phyloP scores from a whole-genome alignment of 2,329 filamentous ascomycete genomes.

The Trichoderma sp. region DNA sequence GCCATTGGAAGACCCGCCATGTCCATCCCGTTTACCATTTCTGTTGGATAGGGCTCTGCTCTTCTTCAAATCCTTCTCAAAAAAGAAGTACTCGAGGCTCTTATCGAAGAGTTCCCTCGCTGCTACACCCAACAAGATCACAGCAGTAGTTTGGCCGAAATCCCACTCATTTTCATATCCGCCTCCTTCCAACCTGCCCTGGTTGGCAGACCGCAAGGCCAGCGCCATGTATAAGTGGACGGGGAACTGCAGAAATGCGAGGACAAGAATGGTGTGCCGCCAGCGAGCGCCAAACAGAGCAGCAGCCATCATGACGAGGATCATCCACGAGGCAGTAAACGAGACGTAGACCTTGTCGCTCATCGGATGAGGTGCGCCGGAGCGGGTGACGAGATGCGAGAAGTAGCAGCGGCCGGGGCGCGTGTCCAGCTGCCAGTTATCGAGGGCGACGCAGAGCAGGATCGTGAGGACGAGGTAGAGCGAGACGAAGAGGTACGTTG shows the following conservation, averaged over 20 bases:
- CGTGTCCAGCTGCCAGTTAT: conserved; percentile 34
- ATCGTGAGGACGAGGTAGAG: conserved; percentile 38
- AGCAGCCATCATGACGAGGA: conserved; percentile 33
- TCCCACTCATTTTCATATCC: conserved; percentile 39
- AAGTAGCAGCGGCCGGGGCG: conserved; percentile 38
- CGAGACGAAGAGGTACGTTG: conserved; percentile 36
- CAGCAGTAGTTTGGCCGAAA: conserved; percentile 41
- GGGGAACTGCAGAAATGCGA: conserved; percentile 39
- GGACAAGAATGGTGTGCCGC: conserved; percentile 34
- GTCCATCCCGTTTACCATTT: not conserved
- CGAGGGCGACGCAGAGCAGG: conserved; percentile 36
- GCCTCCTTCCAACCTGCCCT: conserved; percentile 30
- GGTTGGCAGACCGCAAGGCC: conserved; percentile 38
- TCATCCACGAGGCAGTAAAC: conserved; percentile 32
- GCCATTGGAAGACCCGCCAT: not conserved
- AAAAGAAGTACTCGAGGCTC: conserved; percentile 32
- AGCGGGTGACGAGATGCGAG: conserved; percentile 30
- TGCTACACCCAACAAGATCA: conserved; percentile 36
- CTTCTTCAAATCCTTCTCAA: conserved; percentile 20
- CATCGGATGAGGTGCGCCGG: conserved; percentile 34
- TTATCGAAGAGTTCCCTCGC: conserved; percentile 33
- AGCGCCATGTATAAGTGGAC: conserved; percentile 42
- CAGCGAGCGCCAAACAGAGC: conserved; percentile 30
- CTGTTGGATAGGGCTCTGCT: not conserved
- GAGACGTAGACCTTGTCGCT: conserved; percentile 36